A percentile compares a stretch with the other conserved stretches of the same genome.
These are phyloP conservation scores for Fusarium sambucinum DNA, from an alignment of 2,329 filamentous ascomycete species.

Conservation along the genomic window DNA sequence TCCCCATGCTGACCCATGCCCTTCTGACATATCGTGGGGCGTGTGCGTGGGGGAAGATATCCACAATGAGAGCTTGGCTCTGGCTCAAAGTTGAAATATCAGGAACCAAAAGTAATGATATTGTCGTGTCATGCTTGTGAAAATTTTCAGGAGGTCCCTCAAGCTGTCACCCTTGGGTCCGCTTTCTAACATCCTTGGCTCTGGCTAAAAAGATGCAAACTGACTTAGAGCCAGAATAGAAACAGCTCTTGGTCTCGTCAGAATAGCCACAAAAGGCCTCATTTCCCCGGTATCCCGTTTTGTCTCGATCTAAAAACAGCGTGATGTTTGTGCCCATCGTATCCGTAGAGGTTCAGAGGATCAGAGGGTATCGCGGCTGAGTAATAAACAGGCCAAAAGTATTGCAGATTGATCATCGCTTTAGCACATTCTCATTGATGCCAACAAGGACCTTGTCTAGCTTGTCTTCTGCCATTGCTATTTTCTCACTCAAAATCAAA, in stretches of 20 bases:
- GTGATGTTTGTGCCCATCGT: conserved; percentile 12
- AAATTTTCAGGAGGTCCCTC: conserved; percentile 9
- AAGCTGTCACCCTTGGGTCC: conserved; percentile 33
- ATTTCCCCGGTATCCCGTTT: conserved; percentile 24
- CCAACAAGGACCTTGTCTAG: too few relatives aligned
- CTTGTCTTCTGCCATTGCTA: background rate
- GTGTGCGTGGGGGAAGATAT: conserved; percentile 34
- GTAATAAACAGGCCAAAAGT: background rate
- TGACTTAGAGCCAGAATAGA: conserved; percentile 5
- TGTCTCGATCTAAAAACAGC: background rate
- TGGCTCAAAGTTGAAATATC: conserved; percentile 10
- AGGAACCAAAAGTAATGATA: conserved; percentile 4
- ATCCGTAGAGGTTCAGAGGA: background rate
- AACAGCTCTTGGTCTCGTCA: conserved; percentile 24
- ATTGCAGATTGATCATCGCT: conserved; percentile 8
- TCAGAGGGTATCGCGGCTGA: background rate
- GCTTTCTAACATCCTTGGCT: conserved; percentile 27
- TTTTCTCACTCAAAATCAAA: background rate
- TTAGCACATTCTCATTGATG: background rate
- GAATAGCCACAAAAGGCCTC: conserved; percentile 36
- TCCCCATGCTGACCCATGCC: conserved; percentile 37
- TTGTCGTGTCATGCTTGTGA: background rate
- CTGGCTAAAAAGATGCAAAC: background rate
- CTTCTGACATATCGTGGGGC: conserved; percentile 38
- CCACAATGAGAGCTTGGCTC: conserved; percentile 21